Evolutionary conservation across 1,284 basidiomycete species (phyloP), one percentile per base, ranked within the genome.

Genomic region (Flammula alnicola): DNA sequence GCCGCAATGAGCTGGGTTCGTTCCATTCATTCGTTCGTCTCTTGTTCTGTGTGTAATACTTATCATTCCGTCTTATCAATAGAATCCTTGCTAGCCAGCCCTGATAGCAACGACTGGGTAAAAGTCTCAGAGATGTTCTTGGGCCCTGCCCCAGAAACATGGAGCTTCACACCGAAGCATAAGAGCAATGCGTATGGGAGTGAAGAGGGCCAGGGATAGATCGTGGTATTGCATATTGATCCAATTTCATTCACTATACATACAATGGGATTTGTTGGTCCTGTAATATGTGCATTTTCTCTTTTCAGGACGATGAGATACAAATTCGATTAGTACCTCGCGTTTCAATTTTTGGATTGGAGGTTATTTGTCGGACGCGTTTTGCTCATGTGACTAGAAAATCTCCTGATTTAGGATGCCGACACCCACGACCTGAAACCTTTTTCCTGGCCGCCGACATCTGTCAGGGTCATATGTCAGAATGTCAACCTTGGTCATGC

Each of bases 61-160:
- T 10, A 22, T 16, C 36, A 43, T 50, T 25, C 22, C 11, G 37
- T 42, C 12, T 14, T 26, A 7, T 14, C 16, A 29, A 12, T 61
- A 88, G 91, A 95, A 75, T 93, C 93, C 1, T 72, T 98, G 7
- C 73, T 98, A 5, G 84, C 92, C 0, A 93, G 90, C 62, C 77
- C 81, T 2, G 84, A 90, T 62, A 86, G 88, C 54, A 75, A 80
- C n/a, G 94, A 98, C 66, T 99, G 96, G 96, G 89, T 98, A 44
- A 93, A 86, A 70, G 86, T 99, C 26, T 91, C 90, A 0, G 93
- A 97, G 68, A 95, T 98, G 91, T 98, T 81, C 76, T 89, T 80
- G 29, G 78, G 78, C 4, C 75, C 75, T 49, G 70, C 72, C 3
- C 78, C 77, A 4, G 73, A 74, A 51, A 62, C 68, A 3, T 79